Base-by-base conservation (phyloP, 2,329 filamentous ascomycete species). In the Ascochyta pisi region DNA sequence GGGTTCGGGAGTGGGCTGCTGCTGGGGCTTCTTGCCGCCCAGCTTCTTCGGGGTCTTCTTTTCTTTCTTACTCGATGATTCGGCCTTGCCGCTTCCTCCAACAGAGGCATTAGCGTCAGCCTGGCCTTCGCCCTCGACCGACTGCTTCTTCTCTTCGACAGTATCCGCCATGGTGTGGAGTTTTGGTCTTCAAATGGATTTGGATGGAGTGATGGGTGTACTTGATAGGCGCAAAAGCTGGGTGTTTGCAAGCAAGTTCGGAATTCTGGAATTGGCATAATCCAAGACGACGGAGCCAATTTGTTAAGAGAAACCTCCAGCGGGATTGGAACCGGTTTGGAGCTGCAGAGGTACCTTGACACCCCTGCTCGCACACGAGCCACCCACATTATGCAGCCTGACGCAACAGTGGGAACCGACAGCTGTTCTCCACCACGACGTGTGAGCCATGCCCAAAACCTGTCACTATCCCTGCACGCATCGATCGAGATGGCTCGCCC, bases 31-130 rank as follows among this genome's bases (percentile, higher is more conserved):
- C 72, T 81, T 80, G 60, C 69, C 69, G 66, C 79, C 78, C 62
- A 82, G 70, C 75, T 82, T 82, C 72, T 81, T 79, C 34, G 80
- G 80, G 56, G 78, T 77, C 67, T 77, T 79, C 70, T 79, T 81
- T 65, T 77, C 74, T 76, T 76, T 77, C 75, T 77, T 74, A 76
- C 73, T 76, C 68, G 71, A 72, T 70, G 68, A 74, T 67, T 75
- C 71, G 45, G 71, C 71, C 56, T 58, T 73, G 55, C 70, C 73
- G 59, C 70, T 73, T 62, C 61, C 73, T 62, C 73, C 73, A 42
- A 73, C 39, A 22, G 70, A 73, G 45, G 73, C 73, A 58, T 68
- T 70, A 64, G 67, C 71, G 60, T 74, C 66, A 44, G 73, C 73
- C 62, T 75, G 66, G 60, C 73, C 73, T 66, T 76, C 70, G 67